These are phyloP conservation scores for Paramarasmius palmivorus DNA, from an alignment of 1,284 basidiomycete species.

Conservation along the genomic window DNA sequence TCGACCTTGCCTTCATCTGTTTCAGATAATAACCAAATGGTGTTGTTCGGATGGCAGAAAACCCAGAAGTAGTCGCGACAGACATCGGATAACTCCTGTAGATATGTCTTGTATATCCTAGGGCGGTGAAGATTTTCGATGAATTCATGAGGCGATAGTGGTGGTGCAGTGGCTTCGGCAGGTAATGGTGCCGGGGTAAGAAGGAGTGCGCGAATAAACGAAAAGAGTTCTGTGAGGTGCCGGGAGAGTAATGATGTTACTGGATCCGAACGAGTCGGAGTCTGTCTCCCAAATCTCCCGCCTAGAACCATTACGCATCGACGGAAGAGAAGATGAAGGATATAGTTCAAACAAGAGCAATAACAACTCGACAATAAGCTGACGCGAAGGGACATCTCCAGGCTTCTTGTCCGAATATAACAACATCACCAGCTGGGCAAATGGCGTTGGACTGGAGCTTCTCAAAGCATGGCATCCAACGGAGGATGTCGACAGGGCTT, in stretches of 20 bases:
- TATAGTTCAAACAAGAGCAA: conserved; percentile 85
- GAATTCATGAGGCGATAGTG: conserved; percentile 83
- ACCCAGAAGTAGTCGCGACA: conserved; percentile 99
- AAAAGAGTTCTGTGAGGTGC: conserved; percentile 73
- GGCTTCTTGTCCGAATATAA: conserved; percentile 98
- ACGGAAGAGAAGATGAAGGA: conserved; percentile 66
- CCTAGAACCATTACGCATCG: conserved; percentile 33
- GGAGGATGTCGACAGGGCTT: conserved; percentile 88
- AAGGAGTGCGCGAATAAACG: conserved; percentile 68
- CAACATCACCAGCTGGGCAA: conserved; percentile 77
- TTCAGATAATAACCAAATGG: conserved; percentile 82
- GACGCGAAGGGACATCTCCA: conserved; percentile 87
- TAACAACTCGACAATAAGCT: conserved; percentile 88
- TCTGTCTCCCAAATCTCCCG: conserved; percentile 58
- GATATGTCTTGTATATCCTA: conserved; percentile 88
- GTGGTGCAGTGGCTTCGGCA: conserved; percentile 61
- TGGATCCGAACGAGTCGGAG: conserved; percentile 35
- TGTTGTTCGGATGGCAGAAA: conserved; percentile 94
- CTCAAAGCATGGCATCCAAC: conserved; percentile 84
- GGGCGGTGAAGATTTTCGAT: conserved; percentile 83
- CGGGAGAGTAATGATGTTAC: conserved; percentile 60
- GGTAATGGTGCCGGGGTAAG: conserved; percentile 77
- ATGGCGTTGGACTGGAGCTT: conserved; percentile 83
- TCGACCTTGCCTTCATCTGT: conserved; percentile 85
- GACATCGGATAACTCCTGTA: conserved; percentile 86